A percentile compares a stretch with the other conserved stretches of the same genome.
Evolutionary conservation across 1,284 basidiomycete species (phyloP).

Genomic region (Pseudozyma tsukubaensis): DNA sequence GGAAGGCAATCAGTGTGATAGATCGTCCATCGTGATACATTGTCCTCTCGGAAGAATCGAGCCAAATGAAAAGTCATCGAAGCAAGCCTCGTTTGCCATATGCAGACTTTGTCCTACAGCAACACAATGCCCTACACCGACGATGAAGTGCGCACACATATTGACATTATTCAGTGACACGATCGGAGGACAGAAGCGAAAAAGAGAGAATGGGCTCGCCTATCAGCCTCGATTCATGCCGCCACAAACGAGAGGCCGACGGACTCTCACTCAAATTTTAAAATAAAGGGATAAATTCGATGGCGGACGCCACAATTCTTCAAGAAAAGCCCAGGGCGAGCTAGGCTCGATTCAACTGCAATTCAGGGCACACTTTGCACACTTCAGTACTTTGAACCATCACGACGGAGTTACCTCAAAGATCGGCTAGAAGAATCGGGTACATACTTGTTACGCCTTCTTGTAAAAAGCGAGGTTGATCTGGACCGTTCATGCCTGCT

Average conservation of each 20-base stretch:
- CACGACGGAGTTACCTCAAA: conserved; percentile 1
- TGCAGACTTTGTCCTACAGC: no score
- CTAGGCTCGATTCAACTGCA: neutral
- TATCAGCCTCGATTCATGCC: neutral
- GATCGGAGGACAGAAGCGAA: no score
- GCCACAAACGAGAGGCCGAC: neutral
- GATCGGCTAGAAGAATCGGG: conserved; percentile 13
- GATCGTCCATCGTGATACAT: no score
- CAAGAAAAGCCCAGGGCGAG: neutral
- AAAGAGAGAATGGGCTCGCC: no score
- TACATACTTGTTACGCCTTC: neutral
- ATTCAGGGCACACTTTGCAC: neutral
- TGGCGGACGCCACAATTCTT: neutral
- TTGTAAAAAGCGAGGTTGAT: conserved; percentile 1
- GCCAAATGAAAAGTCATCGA: no score
- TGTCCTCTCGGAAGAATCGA: no score
- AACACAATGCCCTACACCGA: no score
- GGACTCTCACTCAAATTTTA: conserved; percentile 1
- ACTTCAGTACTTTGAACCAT: neutral
- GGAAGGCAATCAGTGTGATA: neutral
- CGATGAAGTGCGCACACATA: no score
- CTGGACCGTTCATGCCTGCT: conserved; percentile 12
- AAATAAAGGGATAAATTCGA: neutral
- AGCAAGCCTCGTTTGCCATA: no score
- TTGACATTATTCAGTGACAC: no score